A percentile compares a stretch with the other conserved stretches of the same genome.
phyloP scores from a whole-genome alignment of 345 rosid species.

The Excoecaria cochinchinensis region DNA sequence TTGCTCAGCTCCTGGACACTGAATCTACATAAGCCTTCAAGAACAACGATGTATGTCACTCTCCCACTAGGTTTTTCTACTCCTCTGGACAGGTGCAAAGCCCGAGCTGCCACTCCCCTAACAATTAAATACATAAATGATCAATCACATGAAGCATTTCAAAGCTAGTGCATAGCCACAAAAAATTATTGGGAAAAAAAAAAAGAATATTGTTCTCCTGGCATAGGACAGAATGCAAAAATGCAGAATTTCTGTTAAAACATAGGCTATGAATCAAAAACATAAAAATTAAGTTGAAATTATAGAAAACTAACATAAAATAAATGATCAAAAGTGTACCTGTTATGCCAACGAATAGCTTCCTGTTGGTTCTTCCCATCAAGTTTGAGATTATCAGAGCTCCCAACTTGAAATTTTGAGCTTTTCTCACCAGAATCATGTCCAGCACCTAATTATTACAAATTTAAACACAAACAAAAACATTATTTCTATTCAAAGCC shows the following conservation, averaged over 20 bases:
- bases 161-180: background rate
- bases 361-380: conserved; percentile 83
- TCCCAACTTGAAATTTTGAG: conserved; percentile 53
- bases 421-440: conserved; percentile 65
- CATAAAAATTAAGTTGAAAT: background rate
- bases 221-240: background rate
- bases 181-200: background rate
- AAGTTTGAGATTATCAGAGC: conserved; percentile 66
- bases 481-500: background rate
- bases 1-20: conserved; percentile 90
- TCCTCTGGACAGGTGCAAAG: conserved; percentile 94
- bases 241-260: background rate
- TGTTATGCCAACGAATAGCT: conserved; percentile 85
- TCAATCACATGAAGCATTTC: conserved; percentile 10
- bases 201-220: background rate
- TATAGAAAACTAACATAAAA: background rate
- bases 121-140: background rate
- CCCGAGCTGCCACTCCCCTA: conserved; percentile 99
- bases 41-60: conserved; percentile 95
- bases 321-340: conserved; percentile 38
- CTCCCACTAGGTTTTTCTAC: conserved; percentile 99
- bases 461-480: background rate
- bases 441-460: conserved; percentile 47
- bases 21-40: conserved; percentile 95
- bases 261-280: background rate